These are phyloP conservation scores for Monosporascus ibericus DNA, from an alignment of 2,329 filamentous ascomycete genomes.

Conservation along the genomic window DNA sequence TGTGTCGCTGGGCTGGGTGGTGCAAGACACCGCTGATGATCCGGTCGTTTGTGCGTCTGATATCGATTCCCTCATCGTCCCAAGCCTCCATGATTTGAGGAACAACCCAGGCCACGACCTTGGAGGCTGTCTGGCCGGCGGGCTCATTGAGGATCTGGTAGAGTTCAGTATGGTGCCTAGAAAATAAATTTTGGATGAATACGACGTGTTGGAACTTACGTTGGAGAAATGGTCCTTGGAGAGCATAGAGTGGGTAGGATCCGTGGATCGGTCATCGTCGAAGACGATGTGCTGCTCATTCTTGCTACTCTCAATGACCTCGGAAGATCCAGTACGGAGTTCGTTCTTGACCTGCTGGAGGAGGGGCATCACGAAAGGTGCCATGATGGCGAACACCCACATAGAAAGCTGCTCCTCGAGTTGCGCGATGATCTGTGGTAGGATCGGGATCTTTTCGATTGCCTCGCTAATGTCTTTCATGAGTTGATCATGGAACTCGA, in stretches of 20 bases:
- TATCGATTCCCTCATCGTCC: conserved; percentile 68
- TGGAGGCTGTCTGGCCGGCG: conserved; percentile 74
- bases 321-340: conserved; percentile 75
- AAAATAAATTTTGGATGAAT: neutral
- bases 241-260: conserved; percentile 93
- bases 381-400: conserved; percentile 88
- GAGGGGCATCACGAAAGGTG: conserved; percentile 80
- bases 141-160: conserved; percentile 72
- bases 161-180: conserved; percentile 5
- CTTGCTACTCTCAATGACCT: conserved; percentile 80
- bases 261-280: conserved; percentile 64
- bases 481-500: conserved; percentile 85
- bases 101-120: conserved; percentile 76
- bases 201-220: conserved; percentile 31
- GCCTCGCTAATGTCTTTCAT: conserved; percentile 72
- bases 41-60: conserved; percentile 63
- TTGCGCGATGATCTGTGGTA: conserved; percentile 81
- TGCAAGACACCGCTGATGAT: conserved; percentile 82
- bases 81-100: conserved; percentile 84
- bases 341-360: conserved; percentile 83
- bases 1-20: conserved; percentile 72
- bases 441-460: conserved; percentile 77
- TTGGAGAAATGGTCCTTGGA: conserved; percentile 95
- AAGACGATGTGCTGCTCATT: conserved; percentile 85
- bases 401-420: conserved; percentile 80